phyloP scores from a whole-genome alignment of 768 basidiomycete species.

The Amanita inopinata region DNA sequence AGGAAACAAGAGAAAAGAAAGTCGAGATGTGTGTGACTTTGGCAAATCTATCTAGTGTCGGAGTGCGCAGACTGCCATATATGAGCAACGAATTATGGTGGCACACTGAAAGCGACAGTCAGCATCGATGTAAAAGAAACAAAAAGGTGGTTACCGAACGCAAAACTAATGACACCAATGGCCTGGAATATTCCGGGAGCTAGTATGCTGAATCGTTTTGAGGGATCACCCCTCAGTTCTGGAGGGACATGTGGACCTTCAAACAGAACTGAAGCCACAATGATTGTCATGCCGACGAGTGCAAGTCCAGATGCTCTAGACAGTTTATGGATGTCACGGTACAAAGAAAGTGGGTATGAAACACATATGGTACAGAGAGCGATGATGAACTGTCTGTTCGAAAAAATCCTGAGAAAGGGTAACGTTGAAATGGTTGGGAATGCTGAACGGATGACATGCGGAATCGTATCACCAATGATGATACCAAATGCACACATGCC shows the following conservation, averaged over 20 bases:
- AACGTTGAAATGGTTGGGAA: conserved; percentile 62
- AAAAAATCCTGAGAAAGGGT: conserved; percentile 68
- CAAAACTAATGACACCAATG: conserved; percentile 95
- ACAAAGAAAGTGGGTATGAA: conserved; percentile 90
- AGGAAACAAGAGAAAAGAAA: conserved; percentile 72
- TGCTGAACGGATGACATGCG: conserved; percentile 81
- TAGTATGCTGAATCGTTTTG: conserved; percentile 64
- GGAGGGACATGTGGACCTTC: conserved; percentile 70
- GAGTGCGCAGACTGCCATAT: conserved; percentile 86
- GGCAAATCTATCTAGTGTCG: conserved; percentile 90
- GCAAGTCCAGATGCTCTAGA: conserved; percentile 89
- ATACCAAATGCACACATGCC: conserved; percentile 99
- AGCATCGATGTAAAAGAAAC: too few species aligned
- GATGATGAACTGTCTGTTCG: conserved; percentile 86
- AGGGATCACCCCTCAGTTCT: conserved; percentile 69
- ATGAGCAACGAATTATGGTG: conserved; percentile 97
- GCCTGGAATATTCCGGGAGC: conserved; percentile 84
- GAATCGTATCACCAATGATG: conserved; percentile 96
- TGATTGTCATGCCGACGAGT: conserved; percentile 87
- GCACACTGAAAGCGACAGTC: conserved; percentile 45
- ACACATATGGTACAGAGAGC: conserved; percentile 77
- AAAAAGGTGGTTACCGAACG: conserved; percentile 41
- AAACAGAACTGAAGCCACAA: conserved; percentile 76
- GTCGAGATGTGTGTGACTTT: conserved; percentile 92
- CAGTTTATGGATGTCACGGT: conserved; percentile 96